Evolutionary conservation across 1,284 basidiomycete genomes (phyloP).

Genomic region (Malassezia globosa): DNA sequence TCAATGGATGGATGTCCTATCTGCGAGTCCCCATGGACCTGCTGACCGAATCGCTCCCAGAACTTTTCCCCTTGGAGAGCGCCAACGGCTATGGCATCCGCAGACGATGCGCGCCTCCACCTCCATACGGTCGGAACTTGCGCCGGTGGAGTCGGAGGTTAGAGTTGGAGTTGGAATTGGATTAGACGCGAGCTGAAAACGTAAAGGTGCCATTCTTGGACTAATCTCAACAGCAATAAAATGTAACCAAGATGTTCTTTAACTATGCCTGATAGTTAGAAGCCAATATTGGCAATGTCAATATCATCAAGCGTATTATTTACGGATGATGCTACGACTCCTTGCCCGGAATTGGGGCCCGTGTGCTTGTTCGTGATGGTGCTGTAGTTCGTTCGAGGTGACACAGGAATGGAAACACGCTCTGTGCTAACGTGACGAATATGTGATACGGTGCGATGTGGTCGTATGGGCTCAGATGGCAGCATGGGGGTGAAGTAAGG

Average conservation of each 20-base stretch:
- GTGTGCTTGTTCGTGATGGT: background rate
- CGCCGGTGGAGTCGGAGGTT: no score
- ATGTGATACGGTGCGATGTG: background rate
- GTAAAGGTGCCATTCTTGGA: no score
- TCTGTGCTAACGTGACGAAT: constrained; percentile 3
- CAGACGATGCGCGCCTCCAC: no score
- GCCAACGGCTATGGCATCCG: no score
- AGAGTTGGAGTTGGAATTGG: no score
- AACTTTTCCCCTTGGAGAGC: no score
- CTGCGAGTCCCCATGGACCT: no score
- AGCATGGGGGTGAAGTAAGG: background rate
- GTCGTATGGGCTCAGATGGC: background rate
- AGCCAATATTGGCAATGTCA: background rate
- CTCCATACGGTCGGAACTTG: no score
- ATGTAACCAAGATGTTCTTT: background rate
- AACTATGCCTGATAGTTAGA: background rate
- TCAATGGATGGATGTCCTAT: no score
- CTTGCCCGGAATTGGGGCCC: no score
- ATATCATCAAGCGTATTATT: background rate
- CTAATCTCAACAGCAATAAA: background rate
- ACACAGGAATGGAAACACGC: background rate
- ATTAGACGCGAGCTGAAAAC: no score
- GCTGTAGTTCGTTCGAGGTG: background rate
- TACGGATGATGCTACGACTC: background rate
- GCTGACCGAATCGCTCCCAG: no score